These are phyloP conservation scores for Syncephalastrum sp. DNA, from an alignment of 371 early-diverging fungal genomes.

Conservation along the genomic window DNA sequence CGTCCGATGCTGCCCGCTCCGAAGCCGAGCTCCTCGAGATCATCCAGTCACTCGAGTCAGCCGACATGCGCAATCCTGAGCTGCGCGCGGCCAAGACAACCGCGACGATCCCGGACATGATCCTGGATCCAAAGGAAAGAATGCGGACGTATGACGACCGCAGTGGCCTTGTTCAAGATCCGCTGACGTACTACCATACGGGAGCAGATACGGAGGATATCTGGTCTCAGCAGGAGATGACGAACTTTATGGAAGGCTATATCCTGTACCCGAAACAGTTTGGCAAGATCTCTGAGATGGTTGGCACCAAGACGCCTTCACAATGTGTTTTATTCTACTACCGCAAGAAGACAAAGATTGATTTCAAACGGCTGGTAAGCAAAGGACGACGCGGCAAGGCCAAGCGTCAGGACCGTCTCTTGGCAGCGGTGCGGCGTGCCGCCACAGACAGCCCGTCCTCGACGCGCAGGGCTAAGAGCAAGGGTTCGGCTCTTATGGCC, in stretches of 20 bases:
- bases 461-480: conserved; percentile 50
- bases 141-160: conserved; percentile 61
- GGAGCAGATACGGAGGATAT: conserved; percentile 54
- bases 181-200: conserved; percentile 62
- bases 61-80: conserved; percentile 79
- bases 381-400: conserved; percentile 53
- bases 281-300: conserved; percentile 74
- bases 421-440: conserved; percentile 44
- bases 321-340: conserved; percentile 93
- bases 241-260: conserved; percentile 75
- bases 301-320: conserved; percentile 77
- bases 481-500: conserved; percentile 62
- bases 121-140: conserved; percentile 61
- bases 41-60: conserved; percentile 72
- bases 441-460: conserved; percentile 28
- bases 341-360: conserved; percentile 83
- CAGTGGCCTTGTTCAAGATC: conserved; percentile 63
- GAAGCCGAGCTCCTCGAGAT: conserved; percentile 81
- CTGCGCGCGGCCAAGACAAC: conserved; percentile 74
- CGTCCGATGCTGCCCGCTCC: conserved; percentile 79
- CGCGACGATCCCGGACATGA: conserved; percentile 78
- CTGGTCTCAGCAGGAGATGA: conserved; percentile 84
- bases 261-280: conserved; percentile 89
- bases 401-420: conserved; percentile 40
- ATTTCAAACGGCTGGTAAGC: conserved; percentile 73